Percentiles rank a stretch among this genome's conserved stretches.
phyloP scores from a whole-genome alignment of 148 eudicot genomes.

The Pharnaceum exiguum region DNA sequence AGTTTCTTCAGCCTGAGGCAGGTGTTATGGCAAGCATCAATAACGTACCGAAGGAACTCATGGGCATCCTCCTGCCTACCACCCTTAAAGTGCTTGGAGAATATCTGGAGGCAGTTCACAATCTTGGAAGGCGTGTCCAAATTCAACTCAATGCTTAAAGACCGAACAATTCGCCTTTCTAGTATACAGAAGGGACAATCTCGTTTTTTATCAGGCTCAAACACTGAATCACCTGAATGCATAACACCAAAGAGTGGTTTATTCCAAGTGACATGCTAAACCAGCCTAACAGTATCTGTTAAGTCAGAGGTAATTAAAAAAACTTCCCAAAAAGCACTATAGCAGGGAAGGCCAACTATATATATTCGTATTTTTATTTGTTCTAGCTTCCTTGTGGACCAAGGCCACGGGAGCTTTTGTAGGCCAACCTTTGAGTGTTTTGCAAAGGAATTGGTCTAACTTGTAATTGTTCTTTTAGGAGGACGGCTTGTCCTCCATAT shows the following conservation, averaged over 20 bases:
- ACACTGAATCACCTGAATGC: slow-evolving; percentile 53
- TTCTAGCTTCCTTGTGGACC: too few relatives aligned
- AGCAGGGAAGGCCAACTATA: too few relatives aligned
- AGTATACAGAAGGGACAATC: slow-evolving; percentile 91
- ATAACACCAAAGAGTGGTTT: background rate
- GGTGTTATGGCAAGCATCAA: slow-evolving; percentile 87
- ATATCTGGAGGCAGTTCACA: slow-evolving; percentile 55
- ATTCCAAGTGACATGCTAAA: background rate
- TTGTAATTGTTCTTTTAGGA: too few relatives aligned
- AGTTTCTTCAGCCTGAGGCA: slow-evolving; percentile 83
- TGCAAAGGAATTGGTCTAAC: too few relatives aligned
- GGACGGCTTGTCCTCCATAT: too few relatives aligned
- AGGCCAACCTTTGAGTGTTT: too few relatives aligned
- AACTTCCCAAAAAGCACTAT: too few relatives aligned
- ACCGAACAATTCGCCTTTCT: slow-evolving; percentile 76
- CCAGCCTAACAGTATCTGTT: too few relatives aligned
- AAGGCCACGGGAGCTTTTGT: too few relatives aligned
- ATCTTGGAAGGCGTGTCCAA: slow-evolving; percentile 75
- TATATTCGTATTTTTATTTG: too few relatives aligned
- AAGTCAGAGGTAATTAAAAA: too few relatives aligned
- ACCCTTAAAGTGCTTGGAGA: slow-evolving; percentile 62
- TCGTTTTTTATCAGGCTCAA: slow-evolving; percentile 53
- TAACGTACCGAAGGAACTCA: slow-evolving; percentile 91
- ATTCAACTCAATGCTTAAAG: slow-evolving; percentile 49
- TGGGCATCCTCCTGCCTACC: slow-evolving; percentile 99